Percentiles rank a stretch among this genome's conserved stretches.
Evolutionary conservation across 805 yeast genomes (phyloP).

Genomic region (Metschnikowia proteae): DNA sequence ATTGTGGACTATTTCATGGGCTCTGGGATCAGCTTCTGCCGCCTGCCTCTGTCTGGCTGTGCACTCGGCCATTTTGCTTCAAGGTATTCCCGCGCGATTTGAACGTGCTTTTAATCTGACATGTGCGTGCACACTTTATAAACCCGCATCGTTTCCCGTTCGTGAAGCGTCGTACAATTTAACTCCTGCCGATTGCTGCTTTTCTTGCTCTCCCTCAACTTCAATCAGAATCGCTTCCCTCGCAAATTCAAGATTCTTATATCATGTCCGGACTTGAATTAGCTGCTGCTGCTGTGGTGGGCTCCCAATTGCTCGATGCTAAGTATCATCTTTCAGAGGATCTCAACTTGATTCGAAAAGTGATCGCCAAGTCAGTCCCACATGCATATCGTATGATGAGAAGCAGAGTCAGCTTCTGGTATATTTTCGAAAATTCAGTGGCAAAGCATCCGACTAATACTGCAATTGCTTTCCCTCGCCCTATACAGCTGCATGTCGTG

Average conservation of each 20-base stretch:
- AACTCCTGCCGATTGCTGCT: background rate
- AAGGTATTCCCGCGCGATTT: background rate
- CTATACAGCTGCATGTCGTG: constrained; percentile 26
- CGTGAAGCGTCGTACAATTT: background rate
- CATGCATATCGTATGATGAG: constrained; percentile 36
- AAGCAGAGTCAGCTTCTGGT: constrained; percentile 62
- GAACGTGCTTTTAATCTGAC: constrained; percentile 3
- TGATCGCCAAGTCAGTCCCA: constrained; percentile 37
- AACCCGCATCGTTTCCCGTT: constrained; percentile 3
- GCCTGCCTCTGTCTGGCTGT: background rate
- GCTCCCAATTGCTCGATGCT: constrained; percentile 46
- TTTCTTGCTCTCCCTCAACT: background rate
- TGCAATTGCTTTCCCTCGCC: constrained; percentile 65
- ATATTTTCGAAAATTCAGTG: constrained; percentile 58
- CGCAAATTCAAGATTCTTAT: background rate
- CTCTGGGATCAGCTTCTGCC: background rate
- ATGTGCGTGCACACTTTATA: constrained; percentile 3
- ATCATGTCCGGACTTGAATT: constrained; percentile 36
- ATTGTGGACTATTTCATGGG: too few relatives aligned
- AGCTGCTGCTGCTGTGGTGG: constrained; percentile 41
- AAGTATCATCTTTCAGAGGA: constrained; percentile 51
- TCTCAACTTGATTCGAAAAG: constrained; percentile 45
- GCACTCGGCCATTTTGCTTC: background rate
- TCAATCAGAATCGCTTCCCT: background rate
- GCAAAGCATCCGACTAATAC: constrained; percentile 43